Conservation (phyloP, 768 basidiomycete species). For the Hypholoma sublateritium region DNA sequence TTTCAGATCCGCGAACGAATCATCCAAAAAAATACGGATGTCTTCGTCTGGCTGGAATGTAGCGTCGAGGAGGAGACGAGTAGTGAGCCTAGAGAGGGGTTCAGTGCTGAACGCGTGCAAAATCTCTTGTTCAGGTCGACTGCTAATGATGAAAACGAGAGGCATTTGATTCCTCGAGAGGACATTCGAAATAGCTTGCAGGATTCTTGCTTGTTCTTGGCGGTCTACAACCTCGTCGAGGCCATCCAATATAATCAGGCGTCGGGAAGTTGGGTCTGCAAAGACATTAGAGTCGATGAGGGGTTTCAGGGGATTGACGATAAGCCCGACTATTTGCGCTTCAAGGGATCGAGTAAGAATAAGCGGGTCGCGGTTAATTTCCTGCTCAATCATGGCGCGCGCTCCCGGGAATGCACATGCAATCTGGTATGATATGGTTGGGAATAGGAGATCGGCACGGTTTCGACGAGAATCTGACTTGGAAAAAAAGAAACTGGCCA, state of each 20-base stretch:
- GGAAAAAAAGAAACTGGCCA: no score
- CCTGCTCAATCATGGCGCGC: no score
- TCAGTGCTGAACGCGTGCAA: background rate
- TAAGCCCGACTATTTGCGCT: background rate
- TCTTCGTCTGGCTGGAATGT: slow-evolving; percentile 1
- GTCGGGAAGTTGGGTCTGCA: background rate
- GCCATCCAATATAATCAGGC: slow-evolving; percentile 7
- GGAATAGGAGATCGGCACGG: no score
- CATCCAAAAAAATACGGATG: slow-evolving; percentile 2
- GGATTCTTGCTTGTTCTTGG: background rate
- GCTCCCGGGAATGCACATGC: no score
- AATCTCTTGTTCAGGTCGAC: slow-evolving; percentile 11
- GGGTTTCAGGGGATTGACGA: slow-evolving; percentile 1
- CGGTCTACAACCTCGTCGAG: slow-evolving; percentile 24
- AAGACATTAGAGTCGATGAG: background rate
- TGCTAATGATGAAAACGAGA: slow-evolving; percentile 6
- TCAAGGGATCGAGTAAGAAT: slow-evolving; percentile 5
- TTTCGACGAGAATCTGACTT: no score
- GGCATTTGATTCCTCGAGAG: background rate
- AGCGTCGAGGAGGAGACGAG: background rate
- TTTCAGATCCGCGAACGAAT: slow-evolving; percentile 1
- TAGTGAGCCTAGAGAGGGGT: background rate
- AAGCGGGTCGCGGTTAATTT: background rate
- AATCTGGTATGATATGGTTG: no score
- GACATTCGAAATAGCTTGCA: background rate